These are phyloP conservation scores for Favolaschia claudopus DNA, from an alignment of 768 basidiomycete genomes.

Conservation along the genomic window DNA sequence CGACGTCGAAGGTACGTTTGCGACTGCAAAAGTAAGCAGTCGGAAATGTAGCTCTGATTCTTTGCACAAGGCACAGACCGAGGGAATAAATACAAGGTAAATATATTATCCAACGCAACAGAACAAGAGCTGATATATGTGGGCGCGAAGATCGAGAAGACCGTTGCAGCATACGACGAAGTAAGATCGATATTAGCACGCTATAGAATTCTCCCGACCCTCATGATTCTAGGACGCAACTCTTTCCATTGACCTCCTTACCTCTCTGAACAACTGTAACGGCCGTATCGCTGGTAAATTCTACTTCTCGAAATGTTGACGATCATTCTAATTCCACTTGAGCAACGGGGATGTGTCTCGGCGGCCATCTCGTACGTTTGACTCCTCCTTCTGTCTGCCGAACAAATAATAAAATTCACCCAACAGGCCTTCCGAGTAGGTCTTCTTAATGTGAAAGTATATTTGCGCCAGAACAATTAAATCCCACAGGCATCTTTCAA, in stretches of 20 bases:
- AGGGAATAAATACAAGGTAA: constrained; percentile 92
- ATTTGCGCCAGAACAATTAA: not conserved
- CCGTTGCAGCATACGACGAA: constrained; percentile 87
- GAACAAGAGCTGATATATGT: too few relatives aligned
- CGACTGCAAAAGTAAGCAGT: not conserved
- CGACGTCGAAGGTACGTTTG: constrained; percentile 72
- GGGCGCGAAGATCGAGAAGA: constrained; percentile 96
- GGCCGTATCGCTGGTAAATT: constrained; percentile 84
- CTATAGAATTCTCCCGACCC: not conserved
- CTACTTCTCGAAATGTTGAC: constrained; percentile 18
- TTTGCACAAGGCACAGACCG: constrained; percentile 72
- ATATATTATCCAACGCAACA: not conserved
- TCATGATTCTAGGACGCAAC: constrained; percentile 69
- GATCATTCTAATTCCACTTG: constrained; percentile 3
- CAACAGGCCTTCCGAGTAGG: constrained; percentile 50
- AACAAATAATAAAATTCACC: not conserved
- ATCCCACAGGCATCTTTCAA: constrained; percentile 83
- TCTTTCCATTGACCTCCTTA: constrained; percentile 77
- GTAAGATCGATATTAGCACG: constrained; percentile 42
- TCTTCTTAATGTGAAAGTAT: not conserved
- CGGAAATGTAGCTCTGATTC: not conserved
- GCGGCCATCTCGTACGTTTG: constrained; percentile 77
- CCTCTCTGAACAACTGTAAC: constrained; percentile 81
- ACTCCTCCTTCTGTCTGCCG: not conserved
- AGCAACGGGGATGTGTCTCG: constrained; percentile 93